Percentiles rank a stretch among this genome's conserved stretches.
Conservation (phyloP, 208 protist genomes). For the Trypanosomatidae sp. region DNA sequence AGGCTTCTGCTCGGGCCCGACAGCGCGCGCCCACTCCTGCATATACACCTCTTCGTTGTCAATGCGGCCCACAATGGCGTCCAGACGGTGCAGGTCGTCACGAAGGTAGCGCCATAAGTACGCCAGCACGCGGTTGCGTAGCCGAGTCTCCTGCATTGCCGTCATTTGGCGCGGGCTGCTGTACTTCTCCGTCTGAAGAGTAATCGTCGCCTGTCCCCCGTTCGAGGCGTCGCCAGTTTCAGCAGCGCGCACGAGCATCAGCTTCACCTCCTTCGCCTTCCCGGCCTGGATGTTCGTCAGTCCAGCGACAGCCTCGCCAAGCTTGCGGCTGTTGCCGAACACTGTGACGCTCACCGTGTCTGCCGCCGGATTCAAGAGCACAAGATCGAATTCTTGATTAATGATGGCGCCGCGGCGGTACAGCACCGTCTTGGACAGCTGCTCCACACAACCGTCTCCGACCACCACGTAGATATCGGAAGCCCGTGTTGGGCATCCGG, state of each 20-base stretch:
- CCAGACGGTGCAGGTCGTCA: slow-evolving; percentile 78
- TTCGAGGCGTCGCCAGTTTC: slow-evolving; percentile 65
- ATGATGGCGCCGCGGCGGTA: slow-evolving; percentile 61
- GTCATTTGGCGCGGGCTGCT: slow-evolving; percentile 36
- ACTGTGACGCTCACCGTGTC: slow-evolving; percentile 49
- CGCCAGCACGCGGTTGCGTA: slow-evolving; percentile 62
- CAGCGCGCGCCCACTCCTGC: slow-evolving; percentile 45
- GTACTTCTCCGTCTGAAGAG: slow-evolving; percentile 51
- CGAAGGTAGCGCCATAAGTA: slow-evolving; percentile 80
- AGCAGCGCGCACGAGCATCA: slow-evolving; percentile 67
- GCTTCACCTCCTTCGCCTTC: slow-evolving; percentile 46
- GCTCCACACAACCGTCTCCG: slow-evolving; percentile 30
- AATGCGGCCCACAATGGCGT: slow-evolving; percentile 60
- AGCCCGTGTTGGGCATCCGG: slow-evolving; percentile 37
- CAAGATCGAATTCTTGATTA: slow-evolving; percentile 53
- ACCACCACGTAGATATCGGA: slow-evolving; percentile 57
- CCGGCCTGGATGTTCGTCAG: slow-evolving; percentile 57
- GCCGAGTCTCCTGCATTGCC: slow-evolving; percentile 31
- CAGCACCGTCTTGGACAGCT: slow-evolving; percentile 23
- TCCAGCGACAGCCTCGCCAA: slow-evolving; percentile 61
- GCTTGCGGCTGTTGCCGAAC: slow-evolving; percentile 46
- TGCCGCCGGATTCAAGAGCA: slow-evolving; percentile 32
- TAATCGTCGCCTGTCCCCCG: slow-evolving; percentile 49
- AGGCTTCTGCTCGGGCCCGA: slow-evolving; percentile 55
- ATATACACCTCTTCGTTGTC: slow-evolving; percentile 61